These are phyloP conservation scores for Linnemannia hyalina DNA, from an alignment of 192 early-diverging fungal genomes.

Conservation along the genomic window DNA sequence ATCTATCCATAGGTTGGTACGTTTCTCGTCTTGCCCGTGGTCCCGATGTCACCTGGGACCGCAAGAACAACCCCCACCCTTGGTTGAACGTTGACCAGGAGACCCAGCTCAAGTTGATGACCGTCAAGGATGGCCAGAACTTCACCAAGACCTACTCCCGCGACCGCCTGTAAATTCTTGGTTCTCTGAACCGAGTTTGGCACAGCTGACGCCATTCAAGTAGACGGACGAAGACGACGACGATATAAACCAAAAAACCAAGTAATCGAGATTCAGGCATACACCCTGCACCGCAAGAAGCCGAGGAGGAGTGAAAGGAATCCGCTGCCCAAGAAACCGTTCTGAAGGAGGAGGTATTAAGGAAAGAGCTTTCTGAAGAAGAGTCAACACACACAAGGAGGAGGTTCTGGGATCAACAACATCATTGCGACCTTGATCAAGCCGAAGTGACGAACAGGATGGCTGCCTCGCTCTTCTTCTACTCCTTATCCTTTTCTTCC, in stretches of 20 bases:
- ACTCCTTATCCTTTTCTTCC: background rate
- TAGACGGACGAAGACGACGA: background rate
- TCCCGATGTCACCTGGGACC: constrained; percentile 73
- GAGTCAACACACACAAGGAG: background rate
- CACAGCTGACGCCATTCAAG: background rate
- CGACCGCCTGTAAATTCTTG: constrained; percentile 60
- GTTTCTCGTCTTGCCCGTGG: constrained; percentile 69
- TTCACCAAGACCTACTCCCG: constrained; percentile 69
- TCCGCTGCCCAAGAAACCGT: background rate
- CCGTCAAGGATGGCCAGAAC: constrained; percentile 68
- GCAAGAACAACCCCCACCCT: constrained; percentile 63
- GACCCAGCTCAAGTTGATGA: constrained; percentile 70
- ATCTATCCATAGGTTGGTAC: constrained; percentile 55
- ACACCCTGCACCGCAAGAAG: background rate
- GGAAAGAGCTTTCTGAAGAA: background rate
- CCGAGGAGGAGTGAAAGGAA: background rate
- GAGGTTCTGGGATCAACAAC: constrained; percentile 16
- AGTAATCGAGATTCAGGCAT: background rate
- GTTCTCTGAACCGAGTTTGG: background rate
- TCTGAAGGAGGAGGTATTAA: background rate
- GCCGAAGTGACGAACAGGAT: constrained; percentile 13
- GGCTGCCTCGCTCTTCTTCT: background rate
- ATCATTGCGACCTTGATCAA: constrained; percentile 39
- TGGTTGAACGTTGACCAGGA: constrained; percentile 72
- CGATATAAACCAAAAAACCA: background rate